Evolutionary conservation across 2,329 filamentous ascomycete species (phyloP), one percentile per base, ranked within the genome.

Genomic region (Diplodia corticola): DNA sequence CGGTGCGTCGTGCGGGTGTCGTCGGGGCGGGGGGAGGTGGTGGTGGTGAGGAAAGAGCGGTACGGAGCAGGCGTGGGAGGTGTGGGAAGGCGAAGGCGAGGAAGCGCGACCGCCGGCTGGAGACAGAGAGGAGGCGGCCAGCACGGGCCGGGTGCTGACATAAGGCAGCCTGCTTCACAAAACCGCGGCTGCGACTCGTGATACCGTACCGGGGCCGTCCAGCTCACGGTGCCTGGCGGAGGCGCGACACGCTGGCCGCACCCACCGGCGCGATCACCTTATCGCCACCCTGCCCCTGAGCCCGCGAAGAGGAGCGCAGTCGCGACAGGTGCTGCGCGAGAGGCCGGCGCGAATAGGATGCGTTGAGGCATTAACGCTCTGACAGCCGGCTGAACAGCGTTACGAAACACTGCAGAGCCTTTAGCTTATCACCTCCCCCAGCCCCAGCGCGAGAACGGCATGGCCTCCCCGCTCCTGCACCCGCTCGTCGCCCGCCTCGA

Each of bases 401-500:
- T n/a, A 49, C 55, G 57, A 61, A 61, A 61, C 57, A 61, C 57
- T 44, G 57, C 57, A 61, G 57, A 61, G 44, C 57, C 57, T 61
- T 61, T 61, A 61, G 57, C 57, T 64, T 64, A 64, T 51, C 61
- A 64, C 40, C 59, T 53, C 61, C 61, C 50, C 61, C 61, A 64
- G 48, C 61, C 48, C 61, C 50, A 53, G 44, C 33, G 50, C 50
- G 46, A 37, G 40, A 48, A 9, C 64, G 55, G 35, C 64, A 66
- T 61, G 54, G 54, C 64, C 40, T 40, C 54, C 64, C 24, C 64
- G 35, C 30, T 35, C 48, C 54, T 51, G 55, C 40, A 49, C 54
- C 64, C 63, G 51, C 24, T 49, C 44, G 37, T 65, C 50, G 63
- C 63, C 64, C 46, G 49, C 48, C 49, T 69, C 30, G 65, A 69